Conservation (phyloP, 139 green algal genomes). For the Chlamydomonas sp. region DNA sequence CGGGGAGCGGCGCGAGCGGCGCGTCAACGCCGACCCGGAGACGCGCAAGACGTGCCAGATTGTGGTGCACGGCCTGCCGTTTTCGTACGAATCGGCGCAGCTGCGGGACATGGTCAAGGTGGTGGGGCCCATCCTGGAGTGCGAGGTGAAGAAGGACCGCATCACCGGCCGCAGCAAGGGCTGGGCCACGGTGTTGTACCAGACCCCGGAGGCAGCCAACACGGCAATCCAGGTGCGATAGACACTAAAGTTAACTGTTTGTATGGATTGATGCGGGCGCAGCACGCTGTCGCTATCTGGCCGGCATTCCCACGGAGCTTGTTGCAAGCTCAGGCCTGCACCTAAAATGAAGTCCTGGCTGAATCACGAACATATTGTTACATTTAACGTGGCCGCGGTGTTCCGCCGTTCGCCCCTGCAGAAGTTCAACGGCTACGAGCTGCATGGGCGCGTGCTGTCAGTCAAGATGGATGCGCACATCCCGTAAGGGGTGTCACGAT, state of each 20-base stretch:
- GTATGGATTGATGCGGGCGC: too few relatives aligned
- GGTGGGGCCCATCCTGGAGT: slow-evolving; percentile 49
- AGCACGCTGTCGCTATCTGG: not conserved
- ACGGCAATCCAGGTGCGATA: slow-evolving; percentile 46
- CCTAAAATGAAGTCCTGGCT: not conserved
- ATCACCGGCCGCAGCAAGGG: slow-evolving; percentile 50
- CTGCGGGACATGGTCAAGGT: slow-evolving; percentile 63
- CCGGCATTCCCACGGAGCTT: not conserved
- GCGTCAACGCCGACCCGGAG: slow-evolving; percentile 19
- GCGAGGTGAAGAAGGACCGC: slow-evolving; percentile 58
- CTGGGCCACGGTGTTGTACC: slow-evolving; percentile 59
- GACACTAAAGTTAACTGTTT: not conserved
- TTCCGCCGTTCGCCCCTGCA: not conserved
- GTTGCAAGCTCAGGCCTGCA: not conserved
- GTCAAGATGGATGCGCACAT: slow-evolving; percentile 85
- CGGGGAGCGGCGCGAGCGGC: slow-evolving; percentile 3
- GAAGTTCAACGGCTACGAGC: slow-evolving; percentile 77
- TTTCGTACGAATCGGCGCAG: slow-evolving; percentile 51
- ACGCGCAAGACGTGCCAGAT: slow-evolving; percentile 55
- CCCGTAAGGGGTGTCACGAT: not conserved
- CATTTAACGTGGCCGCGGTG: not conserved
- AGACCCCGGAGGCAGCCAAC: slow-evolving; percentile 40
- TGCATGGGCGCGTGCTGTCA: slow-evolving; percentile 81
- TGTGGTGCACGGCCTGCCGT: slow-evolving; percentile 79
- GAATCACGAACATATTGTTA: not conserved